Percentiles rank a stretch among this genome's conserved stretches.
phyloP scores from a whole-genome alignment of 2,329 filamentous ascomycete genomes.

The Corniculantispora saksenae region DNA sequence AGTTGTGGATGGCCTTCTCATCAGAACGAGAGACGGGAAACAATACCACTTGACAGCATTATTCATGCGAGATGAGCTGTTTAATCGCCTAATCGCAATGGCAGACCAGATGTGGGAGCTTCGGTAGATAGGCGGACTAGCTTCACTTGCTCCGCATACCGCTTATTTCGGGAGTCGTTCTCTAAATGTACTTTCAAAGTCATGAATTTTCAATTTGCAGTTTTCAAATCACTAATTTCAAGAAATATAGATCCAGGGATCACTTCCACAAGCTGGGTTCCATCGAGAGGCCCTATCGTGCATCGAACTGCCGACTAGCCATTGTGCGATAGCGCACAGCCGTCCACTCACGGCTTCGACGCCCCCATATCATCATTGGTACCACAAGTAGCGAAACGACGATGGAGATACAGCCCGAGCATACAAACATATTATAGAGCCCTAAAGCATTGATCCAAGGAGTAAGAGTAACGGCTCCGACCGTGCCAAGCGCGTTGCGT shows the following conservation, averaged over 20 bases:
- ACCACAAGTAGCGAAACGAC: background rate
- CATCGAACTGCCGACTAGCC: background rate
- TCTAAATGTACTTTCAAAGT: too few relatives aligned
- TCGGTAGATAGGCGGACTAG: conserved; percentile 60
- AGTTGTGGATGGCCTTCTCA: conserved; percentile 73
- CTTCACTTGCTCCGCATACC: too few relatives aligned
- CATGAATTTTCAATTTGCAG: too few relatives aligned
- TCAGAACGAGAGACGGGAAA: conserved; percentile 59
- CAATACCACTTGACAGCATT: conserved; percentile 69
- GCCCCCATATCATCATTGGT: conserved; percentile 2
- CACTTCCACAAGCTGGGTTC: too few relatives aligned
- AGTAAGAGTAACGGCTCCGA: background rate
- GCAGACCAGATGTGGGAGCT: conserved; percentile 82
- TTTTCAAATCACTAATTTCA: too few relatives aligned
- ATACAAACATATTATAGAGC: conserved; percentile 8
- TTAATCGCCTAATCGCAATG: conserved; percentile 76
- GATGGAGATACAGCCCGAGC: background rate
- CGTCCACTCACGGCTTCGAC: background rate
- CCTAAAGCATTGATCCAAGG: conserved; percentile 1
- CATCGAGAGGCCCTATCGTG: background rate
- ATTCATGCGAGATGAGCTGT: conserved; percentile 72
- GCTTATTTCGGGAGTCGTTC: too few relatives aligned
- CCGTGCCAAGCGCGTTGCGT: background rate
- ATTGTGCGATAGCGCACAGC: background rate
- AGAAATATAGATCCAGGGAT: too few relatives aligned